Base-by-base conservation (phyloP, 352 stramenopile species). In the Phytopythium mirpurense region DNA sequence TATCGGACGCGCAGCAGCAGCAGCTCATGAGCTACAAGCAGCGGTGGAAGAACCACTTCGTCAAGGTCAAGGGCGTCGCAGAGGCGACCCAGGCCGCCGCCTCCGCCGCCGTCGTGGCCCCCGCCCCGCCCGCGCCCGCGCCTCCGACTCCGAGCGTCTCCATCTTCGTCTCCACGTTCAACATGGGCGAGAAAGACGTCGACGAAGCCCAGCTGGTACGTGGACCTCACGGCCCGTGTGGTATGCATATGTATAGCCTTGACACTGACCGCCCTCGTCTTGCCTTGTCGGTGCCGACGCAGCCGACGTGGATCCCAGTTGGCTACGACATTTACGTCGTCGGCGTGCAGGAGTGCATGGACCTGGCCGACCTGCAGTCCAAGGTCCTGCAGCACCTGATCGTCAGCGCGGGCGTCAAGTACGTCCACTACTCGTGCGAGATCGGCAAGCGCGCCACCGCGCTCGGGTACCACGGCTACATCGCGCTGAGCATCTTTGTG, bases 281-380 rank as follows among this genome's bases (percentile, higher is more conserved):
- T 60, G 26, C 51, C n/a, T n/a, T n/a, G n/a, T n/a, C n/a, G n/a
- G n/a, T n/a, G n/a, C n/a, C 16, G 16, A 23, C 18, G 29, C 49
- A 82, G 56, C 50, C 57, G 7, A 57, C 75, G 55, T 97, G 89
- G 89, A 93, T 97, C 59, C 85, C 87, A 19, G 57, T 74, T 6
- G 86, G 84, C 27, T 66, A 92, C 57, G 86, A 97, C 43, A 70
- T 97, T 0, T 97, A 96, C 41, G 84, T 94, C 14, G 89, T 97
- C 40, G 89, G 86, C n/a, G 74, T 96, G 8, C 87, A 97, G 57
- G 89, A 97, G 60, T 97, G 89, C 65, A 90, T 96, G 72, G 70
- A 93, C 43, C 65, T 96, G 37, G 67, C 51, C 8, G 79, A 89
- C 32, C 54, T 96, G 9, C 73, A 88, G 41, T 62, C 66, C 24